phyloP scores from a whole-genome alignment of 23 red algal species.

The Agarophyton chilense region DNA sequence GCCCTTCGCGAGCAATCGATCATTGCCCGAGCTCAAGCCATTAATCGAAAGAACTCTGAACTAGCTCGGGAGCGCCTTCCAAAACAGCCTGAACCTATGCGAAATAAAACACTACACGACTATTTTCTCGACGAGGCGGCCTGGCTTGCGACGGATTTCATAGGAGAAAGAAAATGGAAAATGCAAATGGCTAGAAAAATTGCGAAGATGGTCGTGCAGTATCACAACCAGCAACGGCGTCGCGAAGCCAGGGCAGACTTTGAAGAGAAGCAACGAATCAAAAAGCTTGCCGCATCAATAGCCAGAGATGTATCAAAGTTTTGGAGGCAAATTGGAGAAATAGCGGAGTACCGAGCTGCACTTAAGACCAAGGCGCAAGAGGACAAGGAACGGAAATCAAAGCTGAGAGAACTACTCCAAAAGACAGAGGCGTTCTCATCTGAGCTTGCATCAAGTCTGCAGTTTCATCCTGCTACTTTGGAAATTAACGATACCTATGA shows the following conservation, averaged over 20 bases:
- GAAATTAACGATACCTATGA: neutral
- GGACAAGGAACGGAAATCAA: slow-evolving; percentile 38
- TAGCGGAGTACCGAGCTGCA: slow-evolving; percentile 46
- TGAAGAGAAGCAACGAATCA: slow-evolving; percentile 54
- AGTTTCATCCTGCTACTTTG: neutral
- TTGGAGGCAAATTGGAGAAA: slow-evolving; percentile 79
- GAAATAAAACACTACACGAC: slow-evolving; percentile 88
- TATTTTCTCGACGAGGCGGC: slow-evolving; percentile 89
- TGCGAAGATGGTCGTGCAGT: slow-evolving; percentile 49
- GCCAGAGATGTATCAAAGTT: slow-evolving; percentile 84
- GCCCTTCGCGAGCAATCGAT: slow-evolving; percentile 74
- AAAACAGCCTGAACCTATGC: slow-evolving; percentile 91
- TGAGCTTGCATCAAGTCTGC: slow-evolving; percentile 37
- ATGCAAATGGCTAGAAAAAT: slow-evolving; percentile 69
- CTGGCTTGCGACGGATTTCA: slow-evolving; percentile 92
- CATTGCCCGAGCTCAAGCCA: slow-evolving; percentile 77
- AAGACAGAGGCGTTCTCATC: slow-evolving; percentile 57
- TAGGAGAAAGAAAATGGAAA: slow-evolving; percentile 92
- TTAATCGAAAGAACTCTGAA: slow-evolving; percentile 88
- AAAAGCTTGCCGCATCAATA: slow-evolving; percentile 46
- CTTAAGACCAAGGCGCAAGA: slow-evolving; percentile 29
- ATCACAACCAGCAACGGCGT: slow-evolving; percentile 45
- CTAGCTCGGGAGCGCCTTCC: slow-evolving; percentile 90
- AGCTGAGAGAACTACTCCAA: slow-evolving; percentile 67
- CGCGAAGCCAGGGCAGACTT: slow-evolving; percentile 46